A percentile compares a stretch with the other conserved stretches of the same genome.
Evolutionary conservation across 305 asterid genomes (phyloP).

Genomic region (Fraxinus xanthoxyloides): DNA sequence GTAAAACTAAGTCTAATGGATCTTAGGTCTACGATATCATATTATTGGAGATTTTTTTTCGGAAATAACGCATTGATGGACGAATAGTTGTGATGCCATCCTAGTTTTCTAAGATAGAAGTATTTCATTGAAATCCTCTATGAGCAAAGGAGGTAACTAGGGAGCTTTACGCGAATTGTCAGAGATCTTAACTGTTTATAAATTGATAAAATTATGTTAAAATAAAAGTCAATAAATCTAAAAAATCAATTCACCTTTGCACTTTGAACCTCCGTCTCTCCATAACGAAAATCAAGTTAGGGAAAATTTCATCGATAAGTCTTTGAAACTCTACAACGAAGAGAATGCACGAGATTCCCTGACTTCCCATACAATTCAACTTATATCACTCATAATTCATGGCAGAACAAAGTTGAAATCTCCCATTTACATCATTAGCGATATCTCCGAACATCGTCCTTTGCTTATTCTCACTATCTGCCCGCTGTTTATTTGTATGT

Average conservation of each 20-base stretch:
- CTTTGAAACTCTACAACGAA: background rate
- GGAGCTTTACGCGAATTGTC: background rate
- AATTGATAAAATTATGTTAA: background rate
- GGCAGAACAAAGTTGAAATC: background rate
- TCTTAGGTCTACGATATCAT: background rate
- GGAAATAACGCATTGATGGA: background rate
- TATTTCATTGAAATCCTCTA: background rate
- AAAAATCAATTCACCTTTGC: background rate
- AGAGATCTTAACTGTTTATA: background rate
- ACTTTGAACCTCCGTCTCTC: background rate
- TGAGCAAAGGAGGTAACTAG: background rate
- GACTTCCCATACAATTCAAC: background rate
- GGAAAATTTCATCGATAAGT: background rate
- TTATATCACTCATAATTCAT: background rate
- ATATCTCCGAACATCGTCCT: background rate
- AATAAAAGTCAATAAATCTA: background rate
- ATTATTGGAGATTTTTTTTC: background rate
- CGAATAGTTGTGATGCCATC: background rate
- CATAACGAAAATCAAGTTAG: background rate
- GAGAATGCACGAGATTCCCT: background rate
- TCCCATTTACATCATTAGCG: background rate
- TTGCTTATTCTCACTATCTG: background rate
- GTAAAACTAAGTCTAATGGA: background rate
- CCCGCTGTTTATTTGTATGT: background rate
- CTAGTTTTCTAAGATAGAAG: background rate